phyloP scores from a whole-genome alignment of 768 basidiomycete species.

The Pholiota microspora region DNA sequence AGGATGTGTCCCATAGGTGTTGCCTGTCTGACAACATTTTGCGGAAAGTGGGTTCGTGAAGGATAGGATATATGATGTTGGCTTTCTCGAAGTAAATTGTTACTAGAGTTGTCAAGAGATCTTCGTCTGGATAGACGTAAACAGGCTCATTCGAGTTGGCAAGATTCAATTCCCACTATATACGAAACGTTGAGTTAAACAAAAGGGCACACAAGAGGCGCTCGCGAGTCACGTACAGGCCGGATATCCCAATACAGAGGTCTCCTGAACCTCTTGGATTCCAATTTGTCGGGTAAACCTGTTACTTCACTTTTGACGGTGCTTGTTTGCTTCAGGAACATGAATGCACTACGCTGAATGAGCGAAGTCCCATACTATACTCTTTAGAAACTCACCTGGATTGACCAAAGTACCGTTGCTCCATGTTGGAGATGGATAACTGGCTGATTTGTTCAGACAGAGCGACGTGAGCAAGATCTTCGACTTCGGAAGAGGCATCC shows the following conservation, averaged over 20 bases:
- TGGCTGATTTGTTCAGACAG: constrained; percentile 28
- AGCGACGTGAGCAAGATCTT: constrained; percentile 31
- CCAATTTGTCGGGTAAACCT: constrained; percentile 23
- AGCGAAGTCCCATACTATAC: not conserved
- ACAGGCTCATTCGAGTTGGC: constrained; percentile 20
- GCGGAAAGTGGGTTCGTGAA: constrained; percentile 69
- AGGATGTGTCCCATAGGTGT: constrained; percentile 47
- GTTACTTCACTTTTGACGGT: constrained; percentile 31
- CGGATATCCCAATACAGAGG: constrained; percentile 29
- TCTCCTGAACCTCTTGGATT: constrained; percentile 19
- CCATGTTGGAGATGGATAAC: constrained; percentile 27
- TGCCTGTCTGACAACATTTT: constrained; percentile 42
- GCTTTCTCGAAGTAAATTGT: constrained; percentile 54
- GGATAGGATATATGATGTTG: constrained; percentile 53
- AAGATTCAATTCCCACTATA: constrained; percentile 36
- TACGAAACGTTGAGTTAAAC: too few relatives aligned
- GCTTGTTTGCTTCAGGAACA: constrained; percentile 41
- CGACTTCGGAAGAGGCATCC: constrained; percentile 22
- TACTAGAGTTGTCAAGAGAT: constrained; percentile 48
- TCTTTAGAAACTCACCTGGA: constrained; percentile 25
- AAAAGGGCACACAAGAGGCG: too few relatives aligned
- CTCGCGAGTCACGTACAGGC: constrained; percentile 23
- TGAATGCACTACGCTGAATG: constrained; percentile 29
- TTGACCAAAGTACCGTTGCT: constrained; percentile 40
- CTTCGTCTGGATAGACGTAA: constrained; percentile 46